These are phyloP conservation scores for Verticillium alfalfae DNA, from an alignment of 2,329 filamentous ascomycete genomes.

Conservation along the genomic window DNA sequence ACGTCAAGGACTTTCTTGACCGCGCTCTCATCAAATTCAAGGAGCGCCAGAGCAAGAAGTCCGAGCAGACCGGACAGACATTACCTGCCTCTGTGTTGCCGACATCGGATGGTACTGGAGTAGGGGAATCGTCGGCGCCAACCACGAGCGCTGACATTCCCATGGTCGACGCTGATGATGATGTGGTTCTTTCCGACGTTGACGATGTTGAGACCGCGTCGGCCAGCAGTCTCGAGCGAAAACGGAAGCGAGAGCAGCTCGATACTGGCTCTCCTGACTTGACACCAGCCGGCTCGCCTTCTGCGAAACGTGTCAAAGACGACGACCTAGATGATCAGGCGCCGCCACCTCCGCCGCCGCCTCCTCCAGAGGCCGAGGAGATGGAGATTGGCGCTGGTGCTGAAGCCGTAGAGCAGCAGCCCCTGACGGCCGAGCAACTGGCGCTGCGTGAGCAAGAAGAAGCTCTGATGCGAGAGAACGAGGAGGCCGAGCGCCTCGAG, in stretches of 20 bases:
- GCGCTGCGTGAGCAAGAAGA: conserved; percentile 44
- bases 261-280: conserved; percentile 32
- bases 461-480: conserved; percentile 45
- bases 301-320: conserved; percentile 46
- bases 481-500: conserved; percentile 47
- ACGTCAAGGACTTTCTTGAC: conserved; percentile 69
- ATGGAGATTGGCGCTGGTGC: conserved; percentile 20
- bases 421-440: conserved; percentile 34
- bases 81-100: conserved; percentile 8
- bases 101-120: no score
- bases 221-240: conserved; percentile 46
- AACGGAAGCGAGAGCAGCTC: conserved; percentile 59
- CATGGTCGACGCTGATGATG: conserved; percentile 27
- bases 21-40: conserved; percentile 74
- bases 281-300: conserved; percentile 52
- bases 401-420: not conserved
- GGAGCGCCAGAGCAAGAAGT: conserved; percentile 61
- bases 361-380: conserved; percentile 30
- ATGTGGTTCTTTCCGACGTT: conserved; percentile 33
- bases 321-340: conserved; percentile 27
- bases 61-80: conserved; percentile 27
- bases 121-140: not conserved
- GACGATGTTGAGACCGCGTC: conserved; percentile 31
- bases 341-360: conserved; percentile 44
- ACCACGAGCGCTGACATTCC: conserved; percentile 14